phyloP scores from a whole-genome alignment of 306 rosid genomes.

The Cucurbita argyrosperma region DNA sequence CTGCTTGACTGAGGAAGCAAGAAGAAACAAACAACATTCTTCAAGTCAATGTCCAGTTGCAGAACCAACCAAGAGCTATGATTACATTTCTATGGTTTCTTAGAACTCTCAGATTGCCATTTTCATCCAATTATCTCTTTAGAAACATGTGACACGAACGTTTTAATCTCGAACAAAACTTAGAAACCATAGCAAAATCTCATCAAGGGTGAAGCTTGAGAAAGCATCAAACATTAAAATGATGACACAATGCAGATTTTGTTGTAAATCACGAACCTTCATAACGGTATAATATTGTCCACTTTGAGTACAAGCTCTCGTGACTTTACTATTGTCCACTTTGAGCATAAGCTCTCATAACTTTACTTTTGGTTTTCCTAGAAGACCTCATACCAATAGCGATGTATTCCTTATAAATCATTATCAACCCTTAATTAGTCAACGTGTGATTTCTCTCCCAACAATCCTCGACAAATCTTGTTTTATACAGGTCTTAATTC shows the following conservation, averaged over 20 bases:
- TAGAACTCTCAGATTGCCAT: neutral
- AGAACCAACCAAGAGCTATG: neutral
- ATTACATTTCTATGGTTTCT: neutral
- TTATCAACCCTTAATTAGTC: too few relatives aligned
- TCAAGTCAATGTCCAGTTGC: neutral
- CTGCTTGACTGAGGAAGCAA: constrained; percentile 47
- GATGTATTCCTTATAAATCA: too few relatives aligned
- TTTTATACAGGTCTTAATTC: neutral
- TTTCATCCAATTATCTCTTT: neutral
- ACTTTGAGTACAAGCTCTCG: too few relatives aligned
- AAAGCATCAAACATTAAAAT: neutral
- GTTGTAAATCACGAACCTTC: too few relatives aligned
- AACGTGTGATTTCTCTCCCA: too few relatives aligned
- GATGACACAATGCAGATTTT: neutral
- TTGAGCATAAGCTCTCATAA: too few relatives aligned
- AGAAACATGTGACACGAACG: neutral
- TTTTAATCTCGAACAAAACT: too few relatives aligned
- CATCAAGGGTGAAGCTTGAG: neutral
- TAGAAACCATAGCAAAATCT: neutral
- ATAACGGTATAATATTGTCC: too few relatives aligned
- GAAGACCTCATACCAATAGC: too few relatives aligned
- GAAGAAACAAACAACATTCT: neutral
- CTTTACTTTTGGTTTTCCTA: too few relatives aligned
- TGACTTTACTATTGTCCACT: too few relatives aligned
- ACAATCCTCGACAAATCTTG: too few relatives aligned